Conservation (phyloP, 2,329 filamentous ascomycete genomes). For the Epichloe gansuensis region DNA sequence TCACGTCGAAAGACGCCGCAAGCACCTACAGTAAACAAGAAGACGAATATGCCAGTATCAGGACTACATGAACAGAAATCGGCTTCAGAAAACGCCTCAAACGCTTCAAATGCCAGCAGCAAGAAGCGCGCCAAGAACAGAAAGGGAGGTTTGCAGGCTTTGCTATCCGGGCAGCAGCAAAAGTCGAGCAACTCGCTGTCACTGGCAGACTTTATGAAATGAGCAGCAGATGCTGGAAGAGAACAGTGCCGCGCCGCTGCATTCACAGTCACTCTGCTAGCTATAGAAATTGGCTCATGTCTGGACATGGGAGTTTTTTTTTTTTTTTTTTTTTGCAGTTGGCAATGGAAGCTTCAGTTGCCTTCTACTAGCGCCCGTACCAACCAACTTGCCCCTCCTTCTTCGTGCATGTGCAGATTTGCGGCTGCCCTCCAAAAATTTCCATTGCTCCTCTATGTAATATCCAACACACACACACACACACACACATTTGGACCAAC, state of each 20-base stretch:
- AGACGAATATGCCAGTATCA: neutral
- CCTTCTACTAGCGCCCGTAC: neutral
- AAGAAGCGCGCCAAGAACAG: conserved; percentile 54
- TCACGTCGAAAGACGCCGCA: conserved; percentile 13
- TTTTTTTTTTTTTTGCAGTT: neutral
- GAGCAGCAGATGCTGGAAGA: neutral
- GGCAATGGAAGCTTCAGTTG: conserved; percentile 1
- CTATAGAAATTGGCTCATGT: too few species aligned
- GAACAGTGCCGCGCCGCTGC: too few species aligned
- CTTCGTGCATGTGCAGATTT: too few species aligned
- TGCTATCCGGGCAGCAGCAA: conserved; percentile 42
- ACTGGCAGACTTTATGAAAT: conserved; percentile 41
- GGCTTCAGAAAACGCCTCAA: conserved; percentile 13
- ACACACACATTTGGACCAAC: neutral
- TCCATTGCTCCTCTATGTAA: neutral
- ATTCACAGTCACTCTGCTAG: too few species aligned
- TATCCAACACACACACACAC: neutral
- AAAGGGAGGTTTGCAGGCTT: conserved; percentile 53
- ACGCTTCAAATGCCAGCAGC: conserved; percentile 39
- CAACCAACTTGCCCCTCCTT: too few species aligned
- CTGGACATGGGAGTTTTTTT: neutral
- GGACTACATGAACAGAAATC: conserved; percentile 12
- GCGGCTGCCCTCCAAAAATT: neutral
- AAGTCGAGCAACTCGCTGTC: conserved; percentile 32
- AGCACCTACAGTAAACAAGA: conserved; percentile 8